Conservation (phyloP, 2,329 filamentous ascomycete species). For the Exophiala alcalophila region DNA sequence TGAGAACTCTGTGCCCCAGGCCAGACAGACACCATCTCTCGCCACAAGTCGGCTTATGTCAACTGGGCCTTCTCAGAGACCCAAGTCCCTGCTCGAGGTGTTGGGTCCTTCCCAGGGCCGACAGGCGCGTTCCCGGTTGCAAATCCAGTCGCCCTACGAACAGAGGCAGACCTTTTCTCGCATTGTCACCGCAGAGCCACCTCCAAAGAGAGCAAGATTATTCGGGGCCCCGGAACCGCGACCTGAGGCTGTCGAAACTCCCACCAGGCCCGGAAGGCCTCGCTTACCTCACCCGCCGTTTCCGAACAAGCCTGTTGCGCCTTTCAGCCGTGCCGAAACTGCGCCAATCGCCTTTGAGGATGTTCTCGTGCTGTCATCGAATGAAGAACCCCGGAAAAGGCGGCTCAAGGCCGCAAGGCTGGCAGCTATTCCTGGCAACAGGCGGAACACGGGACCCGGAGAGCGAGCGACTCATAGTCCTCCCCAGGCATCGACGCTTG, state of each 20-base stretch:
- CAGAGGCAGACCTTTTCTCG: constrained; percentile 41
- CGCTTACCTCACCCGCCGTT: constrained; percentile 16
- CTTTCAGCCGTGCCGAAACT: not conserved
- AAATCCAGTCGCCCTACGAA: constrained; percentile 65
- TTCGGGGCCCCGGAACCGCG: constrained; percentile 24
- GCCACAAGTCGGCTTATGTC: constrained; percentile 41
- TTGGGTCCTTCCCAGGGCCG: constrained; percentile 64
- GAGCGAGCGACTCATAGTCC: not conserved
- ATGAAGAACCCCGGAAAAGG: constrained; percentile 17
- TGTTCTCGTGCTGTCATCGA: constrained; percentile 24
- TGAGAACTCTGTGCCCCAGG: constrained; percentile 25
- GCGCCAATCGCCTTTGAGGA: constrained; percentile 11
- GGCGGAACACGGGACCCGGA: constrained; percentile 1
- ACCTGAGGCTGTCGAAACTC: not conserved
- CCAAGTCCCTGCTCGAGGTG: constrained; percentile 60
- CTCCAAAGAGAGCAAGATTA: constrained; percentile 37
- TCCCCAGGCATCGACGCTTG: too few relatives aligned
- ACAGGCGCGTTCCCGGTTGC: constrained; percentile 59
- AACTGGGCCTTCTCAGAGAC: constrained; percentile 47
- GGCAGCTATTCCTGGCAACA: not conserved
- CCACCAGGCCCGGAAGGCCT: constrained; percentile 1
- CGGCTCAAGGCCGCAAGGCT: not conserved
- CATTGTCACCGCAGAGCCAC: constrained; percentile 28
- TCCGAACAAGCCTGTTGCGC: constrained; percentile 6
- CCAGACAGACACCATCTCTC: constrained; percentile 32